Conservation (phyloP, 495 filamentous ascomycete genomes). For the Glutinoglossum americanum region DNA sequence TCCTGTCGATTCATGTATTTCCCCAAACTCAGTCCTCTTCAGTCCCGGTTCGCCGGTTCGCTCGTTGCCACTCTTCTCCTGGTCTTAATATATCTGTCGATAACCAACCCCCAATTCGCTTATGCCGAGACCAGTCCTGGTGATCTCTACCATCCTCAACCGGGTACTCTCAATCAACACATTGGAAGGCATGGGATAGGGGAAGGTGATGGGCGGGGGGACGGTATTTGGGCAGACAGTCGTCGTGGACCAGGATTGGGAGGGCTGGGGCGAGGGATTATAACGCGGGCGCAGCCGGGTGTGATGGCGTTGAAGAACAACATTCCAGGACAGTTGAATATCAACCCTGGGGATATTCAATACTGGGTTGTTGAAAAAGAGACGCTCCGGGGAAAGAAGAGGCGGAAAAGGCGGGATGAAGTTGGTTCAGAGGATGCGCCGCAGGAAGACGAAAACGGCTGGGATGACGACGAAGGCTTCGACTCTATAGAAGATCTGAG, state of each 20-base stretch:
- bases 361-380: constrained; percentile 31
- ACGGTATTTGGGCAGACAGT: constrained; percentile 1
- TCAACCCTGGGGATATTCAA: constrained; percentile 33
- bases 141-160: constrained; percentile 22
- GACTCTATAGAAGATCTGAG: constrained; percentile 1
- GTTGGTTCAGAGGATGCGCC: not conserved
- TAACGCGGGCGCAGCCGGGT: constrained; percentile 33
- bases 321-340: constrained; percentile 27
- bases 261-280: constrained; percentile 34
- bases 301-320: constrained; percentile 39
- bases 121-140: constrained; percentile 32
- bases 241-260: constrained; percentile 41
- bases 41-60: constrained; percentile 47
- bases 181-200: not conserved
- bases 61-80: constrained; percentile 32
- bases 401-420: not conserved
- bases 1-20: constrained; percentile 26
- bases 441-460: not conserved
- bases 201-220: not conserved
- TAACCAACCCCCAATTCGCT: constrained; percentile 33
- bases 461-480: not conserved
- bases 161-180: constrained; percentile 19
- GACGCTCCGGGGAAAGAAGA: constrained; percentile 18
- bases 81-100: constrained; percentile 29
- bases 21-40: constrained; percentile 35